Percentiles rank a stretch among this genome's conserved stretches.
These are phyloP conservation scores for Ilyonectria mors-panacis DNA, from an alignment of 2,329 filamentous ascomycete genomes.

Conservation along the genomic window DNA sequence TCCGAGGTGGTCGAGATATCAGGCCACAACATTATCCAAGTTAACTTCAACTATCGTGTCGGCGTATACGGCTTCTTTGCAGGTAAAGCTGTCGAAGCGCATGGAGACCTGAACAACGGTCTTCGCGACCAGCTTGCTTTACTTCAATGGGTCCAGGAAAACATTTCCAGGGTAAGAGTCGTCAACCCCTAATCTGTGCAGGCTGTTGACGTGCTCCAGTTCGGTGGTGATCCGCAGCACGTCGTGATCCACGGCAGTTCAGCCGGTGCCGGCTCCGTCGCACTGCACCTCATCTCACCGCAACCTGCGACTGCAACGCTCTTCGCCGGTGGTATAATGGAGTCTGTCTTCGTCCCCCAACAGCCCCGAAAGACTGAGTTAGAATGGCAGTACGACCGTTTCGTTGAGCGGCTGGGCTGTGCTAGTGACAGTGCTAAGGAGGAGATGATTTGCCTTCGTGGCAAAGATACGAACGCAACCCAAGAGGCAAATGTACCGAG, in stretches of 20 bases:
- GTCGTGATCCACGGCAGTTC: conserved; percentile 15
- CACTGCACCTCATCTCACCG: neutral
- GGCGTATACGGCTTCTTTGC: conserved; percentile 15
- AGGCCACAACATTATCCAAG: neutral
- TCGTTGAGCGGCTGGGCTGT: conserved; percentile 54
- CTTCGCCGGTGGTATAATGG: conserved; percentile 58
- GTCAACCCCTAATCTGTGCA: neutral
- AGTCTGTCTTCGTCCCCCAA: conserved; percentile 61
- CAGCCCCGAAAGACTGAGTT: conserved; percentile 49
- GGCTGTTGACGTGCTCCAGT: conserved; percentile 2
- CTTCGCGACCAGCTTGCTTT: conserved; percentile 6
- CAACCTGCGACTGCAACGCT: conserved; percentile 40
- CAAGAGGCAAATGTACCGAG: conserved; percentile 59
- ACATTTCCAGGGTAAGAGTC: conserved; percentile 9
- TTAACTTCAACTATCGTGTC: conserved; percentile 22
- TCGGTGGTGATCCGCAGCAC: conserved; percentile 7
- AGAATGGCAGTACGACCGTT: conserved; percentile 59
- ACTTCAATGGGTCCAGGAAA: conserved; percentile 6
- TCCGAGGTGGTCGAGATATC: conserved; percentile 7
- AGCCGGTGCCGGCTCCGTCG: conserved; percentile 3
- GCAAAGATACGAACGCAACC: conserved; percentile 47
- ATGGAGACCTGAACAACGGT: conserved; percentile 17
- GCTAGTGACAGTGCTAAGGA: conserved; percentile 30
- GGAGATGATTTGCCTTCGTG: conserved; percentile 58
- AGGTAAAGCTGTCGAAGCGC: neutral